Conservation (phyloP, 139 green algal species). For the Haematococcus sp. region DNA sequence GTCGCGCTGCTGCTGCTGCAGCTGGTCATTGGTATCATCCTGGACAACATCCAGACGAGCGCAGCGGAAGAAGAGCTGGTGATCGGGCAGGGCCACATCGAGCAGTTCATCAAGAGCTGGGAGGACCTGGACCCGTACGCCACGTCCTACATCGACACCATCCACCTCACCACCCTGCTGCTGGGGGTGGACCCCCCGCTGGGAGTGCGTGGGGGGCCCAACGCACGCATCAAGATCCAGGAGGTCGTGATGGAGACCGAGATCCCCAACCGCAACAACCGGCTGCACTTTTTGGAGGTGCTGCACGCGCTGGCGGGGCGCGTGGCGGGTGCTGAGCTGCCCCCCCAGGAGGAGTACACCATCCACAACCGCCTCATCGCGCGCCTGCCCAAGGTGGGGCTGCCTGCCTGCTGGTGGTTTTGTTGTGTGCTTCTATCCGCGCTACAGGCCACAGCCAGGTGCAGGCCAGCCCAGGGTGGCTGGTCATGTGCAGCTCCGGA, state of each 20-base stretch:
- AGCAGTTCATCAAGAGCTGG: constrained; percentile 41
- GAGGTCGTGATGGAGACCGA: constrained; percentile 50
- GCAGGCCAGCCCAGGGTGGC: too few species aligned
- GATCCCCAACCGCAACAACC: constrained; percentile 42
- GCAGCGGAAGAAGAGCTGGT: neutral
- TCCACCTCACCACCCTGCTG: constrained; percentile 27
- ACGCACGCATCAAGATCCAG: constrained; percentile 21
- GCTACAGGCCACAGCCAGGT: too few species aligned
- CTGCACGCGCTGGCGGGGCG: constrained; percentile 66
- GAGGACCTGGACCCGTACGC: constrained; percentile 47
- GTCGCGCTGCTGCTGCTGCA: constrained; percentile 70
- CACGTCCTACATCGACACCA: constrained; percentile 46
- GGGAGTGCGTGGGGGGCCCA: constrained; percentile 25
- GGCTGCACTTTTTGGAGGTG: constrained; percentile 52
- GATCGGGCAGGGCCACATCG: neutral
- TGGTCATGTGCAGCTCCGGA: too few species aligned
- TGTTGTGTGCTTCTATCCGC: too few species aligned
- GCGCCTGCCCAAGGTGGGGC: constrained; percentile 22
- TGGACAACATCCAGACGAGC: constrained; percentile 55
- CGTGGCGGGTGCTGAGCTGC: constrained; percentile 46
- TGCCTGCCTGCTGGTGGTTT: neutral
- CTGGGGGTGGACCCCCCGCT: constrained; percentile 41
- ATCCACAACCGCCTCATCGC: constrained; percentile 14
- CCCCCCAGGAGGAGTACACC: constrained; percentile 18
- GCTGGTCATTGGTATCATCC: constrained; percentile 67